phyloP scores from a whole-genome alignment of 176 grass and related monocot species.

The Paspalum vaginatum region DNA sequence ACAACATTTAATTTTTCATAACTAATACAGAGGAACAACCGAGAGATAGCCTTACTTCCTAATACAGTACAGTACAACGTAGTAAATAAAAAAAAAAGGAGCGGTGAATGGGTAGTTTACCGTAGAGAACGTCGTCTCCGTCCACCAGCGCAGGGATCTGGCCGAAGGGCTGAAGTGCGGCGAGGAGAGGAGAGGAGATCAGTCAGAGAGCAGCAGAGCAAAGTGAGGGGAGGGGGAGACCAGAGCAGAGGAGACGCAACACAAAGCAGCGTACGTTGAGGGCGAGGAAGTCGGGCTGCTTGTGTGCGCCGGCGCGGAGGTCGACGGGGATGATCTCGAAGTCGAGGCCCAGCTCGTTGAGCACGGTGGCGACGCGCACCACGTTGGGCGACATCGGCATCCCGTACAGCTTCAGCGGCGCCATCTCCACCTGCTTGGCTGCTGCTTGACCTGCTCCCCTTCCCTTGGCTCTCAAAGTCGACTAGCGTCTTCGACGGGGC shows the following conservation, averaged over 20 bases:
- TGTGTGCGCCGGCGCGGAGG: conserved; percentile 71
- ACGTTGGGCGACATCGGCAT: conserved; percentile 62
- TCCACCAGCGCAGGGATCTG: conserved; percentile 83
- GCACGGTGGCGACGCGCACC: conserved; percentile 49
- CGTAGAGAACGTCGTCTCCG: conserved; percentile 65
- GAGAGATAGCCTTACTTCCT: too few species aligned
- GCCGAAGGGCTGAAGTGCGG: conserved; percentile 68
- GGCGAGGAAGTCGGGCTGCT: conserved; percentile 77
- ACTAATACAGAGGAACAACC: too few species aligned
- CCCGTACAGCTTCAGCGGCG: conserved; percentile 68
- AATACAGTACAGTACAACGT: too few species aligned
- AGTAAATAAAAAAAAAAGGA: too few species aligned
- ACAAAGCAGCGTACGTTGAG: conserved; percentile 56
- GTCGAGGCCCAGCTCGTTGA: conserved; percentile 79
- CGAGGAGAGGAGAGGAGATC: too few species aligned
- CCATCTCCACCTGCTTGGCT: conserved; percentile 31
- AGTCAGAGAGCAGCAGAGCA: neutral
- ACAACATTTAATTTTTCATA: too few species aligned
- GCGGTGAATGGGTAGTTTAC: conserved; percentile 28
- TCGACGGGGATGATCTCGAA: conserved; percentile 80
- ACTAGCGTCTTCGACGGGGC: too few species aligned
- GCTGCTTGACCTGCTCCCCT: neutral
- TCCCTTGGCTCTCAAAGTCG: too few species aligned
- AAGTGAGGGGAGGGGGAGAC: neutral
- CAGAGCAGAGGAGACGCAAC: neutral